phyloP scores from a whole-genome alignment of 768 basidiomycete species.

The Naganishia friedmannii region DNA sequence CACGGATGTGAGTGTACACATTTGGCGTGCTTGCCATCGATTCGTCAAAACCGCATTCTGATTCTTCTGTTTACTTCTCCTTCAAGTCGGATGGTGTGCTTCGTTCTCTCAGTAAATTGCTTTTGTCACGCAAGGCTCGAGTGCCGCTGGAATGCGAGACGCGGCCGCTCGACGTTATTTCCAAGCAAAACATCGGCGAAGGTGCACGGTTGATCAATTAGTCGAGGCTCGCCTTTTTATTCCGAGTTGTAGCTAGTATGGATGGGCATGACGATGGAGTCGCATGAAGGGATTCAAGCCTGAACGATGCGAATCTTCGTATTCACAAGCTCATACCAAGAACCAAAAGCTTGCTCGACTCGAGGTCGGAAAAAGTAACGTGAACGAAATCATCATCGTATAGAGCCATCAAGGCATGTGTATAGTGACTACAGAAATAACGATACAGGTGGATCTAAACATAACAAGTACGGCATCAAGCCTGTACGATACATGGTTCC shows the following conservation, averaged over 20 bases:
- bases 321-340: background rate
- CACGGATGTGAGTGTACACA: constrained; percentile 9
- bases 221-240: background rate
- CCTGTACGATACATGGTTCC: constrained; percentile 20
- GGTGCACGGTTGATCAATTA: constrained; percentile 30
- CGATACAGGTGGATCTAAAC: constrained; percentile 27
- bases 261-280: background rate
- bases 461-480: constrained; percentile 19
- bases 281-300: background rate
- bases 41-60: background rate
- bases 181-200: constrained; percentile 32
- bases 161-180: constrained; percentile 37
- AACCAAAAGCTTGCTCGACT: background rate
- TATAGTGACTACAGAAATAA: constrained; percentile 22
- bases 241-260: background rate
- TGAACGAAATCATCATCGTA: background rate
- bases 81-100: background rate
- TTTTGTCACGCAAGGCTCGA: constrained; percentile 38
- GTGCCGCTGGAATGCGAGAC: constrained; percentile 40
- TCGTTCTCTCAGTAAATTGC: constrained; percentile 35
- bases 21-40: background rate
- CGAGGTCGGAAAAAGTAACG: background rate
- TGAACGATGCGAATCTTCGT: background rate
- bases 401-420: constrained; percentile 17
- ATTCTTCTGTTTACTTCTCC: background rate